Conservation (phyloP, 2,329 filamentous ascomycete genomes). For the Sarocladium oryzae region DNA sequence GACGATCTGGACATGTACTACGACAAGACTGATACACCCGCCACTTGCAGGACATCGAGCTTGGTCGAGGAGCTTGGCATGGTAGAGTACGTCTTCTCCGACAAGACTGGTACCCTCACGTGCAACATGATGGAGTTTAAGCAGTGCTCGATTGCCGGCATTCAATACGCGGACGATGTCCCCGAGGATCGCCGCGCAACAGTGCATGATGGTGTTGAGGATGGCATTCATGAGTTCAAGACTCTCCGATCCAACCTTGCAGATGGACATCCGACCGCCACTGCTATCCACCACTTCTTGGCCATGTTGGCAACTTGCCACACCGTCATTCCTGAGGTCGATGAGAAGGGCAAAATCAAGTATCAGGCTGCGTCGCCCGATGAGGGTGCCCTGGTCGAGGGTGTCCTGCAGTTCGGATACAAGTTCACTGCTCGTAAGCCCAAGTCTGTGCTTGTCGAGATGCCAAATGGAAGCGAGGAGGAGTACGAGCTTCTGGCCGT, state of each 20-base stretch:
- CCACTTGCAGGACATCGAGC: slow-evolving; percentile 92
- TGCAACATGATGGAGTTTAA: slow-evolving; percentile 99
- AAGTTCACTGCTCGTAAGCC: slow-evolving; percentile 88
- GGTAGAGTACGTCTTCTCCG: slow-evolving; percentile 97
- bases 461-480: slow-evolving; percentile 58
- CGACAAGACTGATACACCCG: slow-evolving; percentile 88
- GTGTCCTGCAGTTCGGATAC: slow-evolving; percentile 79
- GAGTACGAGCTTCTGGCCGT: slow-evolving; percentile 92
- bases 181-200: slow-evolving; percentile 83
- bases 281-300: slow-evolving; percentile 71
- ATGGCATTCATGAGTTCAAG: slow-evolving; percentile 80
- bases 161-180: slow-evolving; percentile 89
- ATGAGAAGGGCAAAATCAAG: slow-evolving; percentile 78
- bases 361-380: slow-evolving; percentile 98
- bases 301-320: slow-evolving; percentile 84
- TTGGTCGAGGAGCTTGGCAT: slow-evolving; percentile 95
- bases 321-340: slow-evolving; percentile 90
- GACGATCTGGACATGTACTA: slow-evolving; percentile 96
- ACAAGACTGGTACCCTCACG: slow-evolving; percentile 96
- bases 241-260: slow-evolving; percentile 61
- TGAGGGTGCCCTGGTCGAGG: slow-evolving; percentile 93
- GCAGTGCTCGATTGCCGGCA: slow-evolving; percentile 85
- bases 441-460: slow-evolving; percentile 72
- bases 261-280: slow-evolving; percentile 42
- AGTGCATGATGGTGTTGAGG: slow-evolving; percentile 68